Evolutionary conservation across 768 basidiomycete genomes (phyloP).

Genomic region (Floccularia luteovirens): DNA sequence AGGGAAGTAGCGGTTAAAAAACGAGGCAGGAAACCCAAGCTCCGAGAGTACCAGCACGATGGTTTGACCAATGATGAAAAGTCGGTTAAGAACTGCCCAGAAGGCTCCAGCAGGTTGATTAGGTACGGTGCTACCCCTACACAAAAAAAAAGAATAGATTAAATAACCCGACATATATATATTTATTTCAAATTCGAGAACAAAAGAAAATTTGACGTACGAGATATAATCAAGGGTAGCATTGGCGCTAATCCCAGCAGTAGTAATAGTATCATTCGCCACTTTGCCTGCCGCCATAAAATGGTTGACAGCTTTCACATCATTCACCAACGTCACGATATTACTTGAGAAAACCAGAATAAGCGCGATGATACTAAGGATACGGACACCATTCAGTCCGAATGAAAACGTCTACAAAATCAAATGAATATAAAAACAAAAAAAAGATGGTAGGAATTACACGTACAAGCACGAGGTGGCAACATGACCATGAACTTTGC

Average conservation of each 20-base stretch:
- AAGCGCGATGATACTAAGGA: slow-evolving; percentile 72
- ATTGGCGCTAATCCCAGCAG: slow-evolving; percentile 15
- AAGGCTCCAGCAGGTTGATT: slow-evolving; percentile 88
- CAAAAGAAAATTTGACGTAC: slow-evolving; percentile 27
- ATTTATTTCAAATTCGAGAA: slow-evolving; percentile 3
- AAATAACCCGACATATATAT: slow-evolving; percentile 1
- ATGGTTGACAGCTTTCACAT: slow-evolving; percentile 67
- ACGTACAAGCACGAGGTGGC: slow-evolving; percentile 30
- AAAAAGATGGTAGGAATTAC: neutral
- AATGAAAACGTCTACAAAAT: slow-evolving; percentile 54
- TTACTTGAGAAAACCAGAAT: slow-evolving; percentile 77
- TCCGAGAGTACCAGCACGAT: slow-evolving; percentile 79
- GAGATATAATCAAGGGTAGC: slow-evolving; percentile 60
- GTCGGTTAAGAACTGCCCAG: slow-evolving; percentile 84
- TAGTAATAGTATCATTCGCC: slow-evolving; percentile 20
- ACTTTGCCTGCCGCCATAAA: slow-evolving; percentile 37
- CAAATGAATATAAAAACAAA: neutral
- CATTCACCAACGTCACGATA: slow-evolving; percentile 64
- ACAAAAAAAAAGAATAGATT: no score
- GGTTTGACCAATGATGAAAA: slow-evolving; percentile 83
- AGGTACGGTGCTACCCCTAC: slow-evolving; percentile 73
- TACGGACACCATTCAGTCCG: slow-evolving; percentile 71
- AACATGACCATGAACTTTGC: slow-evolving; percentile 15
- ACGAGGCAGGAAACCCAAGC: slow-evolving; percentile 67
- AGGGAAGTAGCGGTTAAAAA: slow-evolving; percentile 84